A percentile compares a stretch with the other conserved stretches of the same genome.
Conservation (phyloP, 331 rosid species). For the Quercus lobata region DNA sequence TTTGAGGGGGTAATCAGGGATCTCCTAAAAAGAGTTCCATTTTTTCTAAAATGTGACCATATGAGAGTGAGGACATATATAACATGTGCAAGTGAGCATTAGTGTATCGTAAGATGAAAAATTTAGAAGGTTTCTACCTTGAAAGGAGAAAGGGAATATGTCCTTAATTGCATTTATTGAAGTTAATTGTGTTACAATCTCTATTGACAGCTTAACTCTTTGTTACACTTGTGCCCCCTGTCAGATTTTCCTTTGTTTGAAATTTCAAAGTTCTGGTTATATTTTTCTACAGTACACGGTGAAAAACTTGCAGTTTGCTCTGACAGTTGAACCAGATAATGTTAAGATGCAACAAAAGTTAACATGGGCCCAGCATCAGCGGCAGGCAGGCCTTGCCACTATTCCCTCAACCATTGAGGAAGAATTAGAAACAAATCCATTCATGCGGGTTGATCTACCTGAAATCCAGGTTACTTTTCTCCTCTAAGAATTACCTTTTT, state of each 20-base stretch:
- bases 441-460: conserved; percentile 76
- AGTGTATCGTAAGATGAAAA: not conserved
- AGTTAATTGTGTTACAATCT: not conserved
- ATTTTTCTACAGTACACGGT: conserved; percentile 51
- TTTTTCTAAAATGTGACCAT: not conserved
- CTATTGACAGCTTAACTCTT: not conserved
- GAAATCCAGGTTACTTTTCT: conserved; percentile 57
- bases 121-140: not conserved
- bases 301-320: conserved; percentile 80
- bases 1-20: too few relatives aligned
- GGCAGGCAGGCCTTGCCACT: conserved; percentile 64
- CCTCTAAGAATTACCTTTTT: not conserved
- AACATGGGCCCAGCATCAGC: conserved; percentile 72
- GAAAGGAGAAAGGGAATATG: not conserved
- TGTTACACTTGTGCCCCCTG: not conserved
- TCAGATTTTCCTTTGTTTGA: not conserved
- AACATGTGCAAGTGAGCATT: not conserved
- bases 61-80: not conserved
- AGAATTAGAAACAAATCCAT: conserved; percentile 81
- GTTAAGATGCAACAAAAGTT: conserved; percentile 53
- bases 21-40: too few relatives aligned
- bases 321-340: conserved; percentile 73
- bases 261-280: not conserved
- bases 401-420: conserved; percentile 89
- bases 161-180: not conserved